Percentiles rank a stretch among this genome's conserved stretches.
Conservation (phyloP, 352 stramenopile species). For the Globisporangium barbulae region DNA sequence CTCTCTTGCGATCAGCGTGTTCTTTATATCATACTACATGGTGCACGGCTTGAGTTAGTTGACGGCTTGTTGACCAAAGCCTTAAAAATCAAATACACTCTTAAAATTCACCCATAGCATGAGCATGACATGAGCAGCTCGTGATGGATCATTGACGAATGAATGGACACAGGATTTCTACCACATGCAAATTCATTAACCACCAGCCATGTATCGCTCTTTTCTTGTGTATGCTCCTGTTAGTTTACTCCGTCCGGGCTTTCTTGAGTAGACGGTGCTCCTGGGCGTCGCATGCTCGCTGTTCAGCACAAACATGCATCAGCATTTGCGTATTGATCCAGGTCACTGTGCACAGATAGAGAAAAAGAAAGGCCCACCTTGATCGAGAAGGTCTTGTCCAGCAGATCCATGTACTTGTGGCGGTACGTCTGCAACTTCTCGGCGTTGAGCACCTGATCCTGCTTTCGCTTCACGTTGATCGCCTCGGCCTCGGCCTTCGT, state of each 20-base stretch:
- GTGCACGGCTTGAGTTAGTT: neutral
- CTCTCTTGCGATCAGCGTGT: neutral
- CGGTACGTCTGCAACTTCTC: slow-evolving; percentile 55
- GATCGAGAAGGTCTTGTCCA: slow-evolving; percentile 64
- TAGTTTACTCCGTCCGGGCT: slow-evolving; percentile 17
- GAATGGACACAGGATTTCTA: neutral
- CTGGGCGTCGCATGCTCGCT: slow-evolving; percentile 28
- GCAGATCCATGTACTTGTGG: slow-evolving; percentile 53
- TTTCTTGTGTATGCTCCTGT: neutral
- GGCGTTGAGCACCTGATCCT: slow-evolving; percentile 66
- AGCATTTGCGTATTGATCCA: neutral
- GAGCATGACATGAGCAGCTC: neutral
- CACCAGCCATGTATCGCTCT: neutral
- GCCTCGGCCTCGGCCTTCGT: slow-evolving; percentile 36
- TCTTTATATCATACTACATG: slow-evolving; percentile 7
- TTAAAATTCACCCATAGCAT: neutral
- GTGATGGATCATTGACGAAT: neutral
- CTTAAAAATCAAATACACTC: slow-evolving; percentile 3
- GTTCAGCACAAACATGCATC: neutral
- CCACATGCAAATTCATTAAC: neutral
- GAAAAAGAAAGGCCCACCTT: slow-evolving; percentile 25
- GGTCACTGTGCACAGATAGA: neutral
- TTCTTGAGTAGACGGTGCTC: slow-evolving; percentile 22
- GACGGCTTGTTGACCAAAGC: neutral
- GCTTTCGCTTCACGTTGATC: slow-evolving; percentile 62